Evolutionary conservation across 768 basidiomycete species (phyloP).

Genomic region (Galerina sulciceps): DNA sequence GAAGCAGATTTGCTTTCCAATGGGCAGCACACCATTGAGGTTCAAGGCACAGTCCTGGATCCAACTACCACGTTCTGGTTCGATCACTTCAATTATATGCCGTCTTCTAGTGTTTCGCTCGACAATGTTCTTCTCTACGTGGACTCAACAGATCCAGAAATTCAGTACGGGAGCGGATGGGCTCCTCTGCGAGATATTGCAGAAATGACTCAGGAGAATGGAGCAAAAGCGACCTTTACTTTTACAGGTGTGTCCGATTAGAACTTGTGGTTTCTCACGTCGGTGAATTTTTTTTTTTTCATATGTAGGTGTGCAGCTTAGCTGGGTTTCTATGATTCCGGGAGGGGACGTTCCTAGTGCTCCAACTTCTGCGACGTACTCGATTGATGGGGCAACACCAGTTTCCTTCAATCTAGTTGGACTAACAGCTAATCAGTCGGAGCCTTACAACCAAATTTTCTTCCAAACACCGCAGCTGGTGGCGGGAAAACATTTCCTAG

Average conservation of each 20-base stretch:
- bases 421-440: background rate
- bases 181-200: background rate
- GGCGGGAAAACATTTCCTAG: slow-evolving; percentile 9
- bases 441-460: slow-evolving; percentile 17
- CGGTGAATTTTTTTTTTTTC: background rate
- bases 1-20: slow-evolving; percentile 7
- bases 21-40: slow-evolving; percentile 12
- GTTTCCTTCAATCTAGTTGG: slow-evolving; percentile 11
- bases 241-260: background rate
- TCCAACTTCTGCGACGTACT: slow-evolving; percentile 13
- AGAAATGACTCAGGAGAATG: background rate
- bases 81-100: slow-evolving; percentile 30
- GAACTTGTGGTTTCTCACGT: background rate
- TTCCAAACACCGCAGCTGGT: slow-evolving; percentile 13
- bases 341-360: background rate
- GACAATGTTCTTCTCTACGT: background rate
- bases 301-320: background rate
- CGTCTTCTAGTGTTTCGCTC: slow-evolving; percentile 15
- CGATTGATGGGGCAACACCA: slow-evolving; percentile 13
- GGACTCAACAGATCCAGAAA: too few species aligned
- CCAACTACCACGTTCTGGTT: slow-evolving; percentile 28
- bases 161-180: too few species aligned
- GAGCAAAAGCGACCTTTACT: background rate
- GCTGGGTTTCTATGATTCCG: background rate
- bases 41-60: slow-evolving; percentile 15